Base-by-base conservation (phyloP, 306 rosid species). In the Pterocarpus macrocarpus region DNA sequence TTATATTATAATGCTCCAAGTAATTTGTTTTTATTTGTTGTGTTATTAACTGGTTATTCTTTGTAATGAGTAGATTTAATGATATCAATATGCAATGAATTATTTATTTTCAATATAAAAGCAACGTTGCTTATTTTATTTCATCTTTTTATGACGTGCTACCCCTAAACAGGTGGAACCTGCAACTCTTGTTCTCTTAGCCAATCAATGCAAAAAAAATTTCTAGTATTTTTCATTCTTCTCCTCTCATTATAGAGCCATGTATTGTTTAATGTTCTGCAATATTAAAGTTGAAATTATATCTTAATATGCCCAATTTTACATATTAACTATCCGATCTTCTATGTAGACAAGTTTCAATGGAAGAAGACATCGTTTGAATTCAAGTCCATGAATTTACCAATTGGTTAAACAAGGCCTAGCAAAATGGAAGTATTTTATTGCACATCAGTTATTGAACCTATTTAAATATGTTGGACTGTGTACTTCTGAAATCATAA, bases 151-250 rank as follows among this genome's bases (percentile, higher is more conserved):
- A 53, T 79, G 89, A 75, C 84, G 72, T 38, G 58, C 76, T 56
- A 67, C 63, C 73, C 56, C 30, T 72, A 8, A 75, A 81, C 88
- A 94, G 98, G 97, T 92, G 86, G 98, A 95, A 81, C 94, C 95
- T 57, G 97, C 98, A 32, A 90, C 92, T 67, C 97, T 92, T 82
- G 92, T 95, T 86, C 97, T 97, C 17, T 69, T 92, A 86, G 91
- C 93, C 71, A 95, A 91, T 90, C 91, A 90, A 81, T 95, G 97
- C 92, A 95, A 90, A 83, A 96, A 95, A 89, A 92, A 73, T 92
- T 90, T 81, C 95, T 95, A 95, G 99, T 95, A 90, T 52, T 44
- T 78, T 0, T 76, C 47, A 33, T 81, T 75, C 22, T 58, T 71
- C 12, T 64, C 70, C 16, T 84, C 57, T 69, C 69, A 1, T 76